Evolutionary conservation across 2,329 filamentous ascomycete genomes (phyloP).

Genomic region (Catunica adiposa): DNA sequence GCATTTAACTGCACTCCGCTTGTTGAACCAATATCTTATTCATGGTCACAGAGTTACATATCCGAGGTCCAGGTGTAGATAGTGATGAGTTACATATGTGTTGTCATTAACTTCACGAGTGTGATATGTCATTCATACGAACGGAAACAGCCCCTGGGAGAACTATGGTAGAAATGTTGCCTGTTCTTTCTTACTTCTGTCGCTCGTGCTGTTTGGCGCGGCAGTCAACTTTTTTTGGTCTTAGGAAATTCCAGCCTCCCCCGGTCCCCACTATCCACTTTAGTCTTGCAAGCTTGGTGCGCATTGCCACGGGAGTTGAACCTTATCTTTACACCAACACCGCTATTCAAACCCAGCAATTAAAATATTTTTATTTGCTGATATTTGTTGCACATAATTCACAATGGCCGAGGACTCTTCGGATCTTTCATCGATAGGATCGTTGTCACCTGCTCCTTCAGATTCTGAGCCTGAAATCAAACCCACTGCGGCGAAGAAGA

Average conservation of each 20-base stretch:
- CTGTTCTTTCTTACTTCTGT: constrained; percentile 1
- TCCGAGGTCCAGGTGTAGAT: no score
- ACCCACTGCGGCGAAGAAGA: constrained; percentile 33
- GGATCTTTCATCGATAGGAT: constrained; percentile 43
- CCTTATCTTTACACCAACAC: not conserved
- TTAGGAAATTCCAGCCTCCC: constrained; percentile 9
- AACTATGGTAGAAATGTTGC: constrained; percentile 12
- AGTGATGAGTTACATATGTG: no score
- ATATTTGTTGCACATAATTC: not conserved
- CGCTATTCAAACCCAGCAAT: not conserved
- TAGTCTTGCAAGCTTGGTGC: constrained; percentile 1
- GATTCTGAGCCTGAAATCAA: constrained; percentile 37
- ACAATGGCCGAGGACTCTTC: constrained; percentile 38
- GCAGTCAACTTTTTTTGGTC: constrained; percentile 11
- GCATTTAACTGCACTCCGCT: no score
- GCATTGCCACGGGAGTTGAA: not conserved
- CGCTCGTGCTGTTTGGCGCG: constrained; percentile 10
- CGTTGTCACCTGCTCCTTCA: constrained; percentile 28
- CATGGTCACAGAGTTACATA: no score
- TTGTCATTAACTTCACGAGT: no score
- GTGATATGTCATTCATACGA: no score
- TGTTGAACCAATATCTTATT: no score
- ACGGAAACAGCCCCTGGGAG: constrained; percentile 1
- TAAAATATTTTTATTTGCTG: not conserved
- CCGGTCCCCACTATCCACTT: constrained; percentile 12